Conservation (phyloP, 2,329 filamentous ascomycete genomes). For the Cercospora sp. region DNA sequence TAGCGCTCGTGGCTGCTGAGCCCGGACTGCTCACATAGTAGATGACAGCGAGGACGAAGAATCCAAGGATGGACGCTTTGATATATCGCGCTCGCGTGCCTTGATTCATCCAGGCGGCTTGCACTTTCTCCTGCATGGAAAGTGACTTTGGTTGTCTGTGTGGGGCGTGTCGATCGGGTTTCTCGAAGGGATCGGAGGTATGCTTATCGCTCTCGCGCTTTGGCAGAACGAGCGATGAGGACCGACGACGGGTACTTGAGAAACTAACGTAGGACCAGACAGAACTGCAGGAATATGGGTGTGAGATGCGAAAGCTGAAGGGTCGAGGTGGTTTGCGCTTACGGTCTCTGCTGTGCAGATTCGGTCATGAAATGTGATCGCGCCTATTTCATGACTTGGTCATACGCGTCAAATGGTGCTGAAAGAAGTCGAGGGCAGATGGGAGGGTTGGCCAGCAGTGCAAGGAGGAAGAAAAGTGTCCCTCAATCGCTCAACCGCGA, state of each 20-base stretch:
- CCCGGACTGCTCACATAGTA: slow-evolving; percentile 55
- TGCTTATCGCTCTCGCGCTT: slow-evolving; percentile 41
- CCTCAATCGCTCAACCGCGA: slow-evolving; percentile 1
- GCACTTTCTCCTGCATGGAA: slow-evolving; percentile 40
- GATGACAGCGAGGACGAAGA: slow-evolving; percentile 58
- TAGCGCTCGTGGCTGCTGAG: slow-evolving; percentile 16
- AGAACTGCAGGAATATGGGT: slow-evolving; percentile 13
- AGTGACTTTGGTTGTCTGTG: slow-evolving; percentile 33
- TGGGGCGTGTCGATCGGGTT: slow-evolving; percentile 46
- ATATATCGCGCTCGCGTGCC: slow-evolving; percentile 61
- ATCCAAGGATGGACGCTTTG: slow-evolving; percentile 62
- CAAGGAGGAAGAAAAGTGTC: slow-evolving; percentile 8
- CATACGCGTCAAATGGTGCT: neutral
- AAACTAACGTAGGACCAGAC: slow-evolving; percentile 57
- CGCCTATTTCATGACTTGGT: slow-evolving; percentile 9
- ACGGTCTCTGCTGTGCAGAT: slow-evolving; percentile 14
- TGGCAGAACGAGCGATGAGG: slow-evolving; percentile 52
- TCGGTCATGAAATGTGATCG: slow-evolving; percentile 8
- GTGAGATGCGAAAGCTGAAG: neutral
- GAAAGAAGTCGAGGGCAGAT: neutral
- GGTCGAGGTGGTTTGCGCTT: neutral
- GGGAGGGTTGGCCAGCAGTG: neutral
- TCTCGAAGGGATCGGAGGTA: slow-evolving; percentile 48
- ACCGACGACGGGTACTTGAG: slow-evolving; percentile 51
- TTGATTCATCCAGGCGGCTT: slow-evolving; percentile 60